Percentiles rank a stretch among this genome's conserved stretches.
phyloP scores from a whole-genome alignment of 805 yeast genomes.

The Isabelozyma heimii region DNA sequence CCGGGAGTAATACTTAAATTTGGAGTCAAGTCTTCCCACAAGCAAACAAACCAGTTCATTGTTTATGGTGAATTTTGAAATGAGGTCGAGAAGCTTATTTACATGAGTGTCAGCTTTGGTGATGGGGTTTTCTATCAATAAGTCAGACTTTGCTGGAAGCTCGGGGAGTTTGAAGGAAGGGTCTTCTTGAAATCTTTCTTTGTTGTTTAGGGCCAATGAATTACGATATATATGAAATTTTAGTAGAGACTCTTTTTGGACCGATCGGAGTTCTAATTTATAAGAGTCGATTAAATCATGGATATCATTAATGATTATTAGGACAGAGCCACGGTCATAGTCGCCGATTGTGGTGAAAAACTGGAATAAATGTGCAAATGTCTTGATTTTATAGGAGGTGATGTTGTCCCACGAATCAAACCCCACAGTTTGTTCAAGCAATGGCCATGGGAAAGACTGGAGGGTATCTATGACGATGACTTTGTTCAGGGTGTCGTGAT shows the following conservation, averaged over 20 bases:
- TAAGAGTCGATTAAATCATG: constrained; percentile 37
- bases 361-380: constrained; percentile 26
- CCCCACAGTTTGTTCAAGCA: constrained; percentile 14
- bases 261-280: constrained; percentile 27
- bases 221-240: constrained; percentile 29
- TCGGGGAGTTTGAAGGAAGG: constrained; percentile 18
- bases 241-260: constrained; percentile 31
- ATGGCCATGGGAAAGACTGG: constrained; percentile 26
- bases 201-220: constrained; percentile 13
- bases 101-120: constrained; percentile 30
- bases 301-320: constrained; percentile 27
- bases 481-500: constrained; percentile 4
- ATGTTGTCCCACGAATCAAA: constrained; percentile 21
- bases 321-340: constrained; percentile 5
- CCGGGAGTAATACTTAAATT: constrained; percentile 9
- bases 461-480: constrained; percentile 31
- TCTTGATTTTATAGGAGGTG: constrained; percentile 13
- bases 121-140: constrained; percentile 27
- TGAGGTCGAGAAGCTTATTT: constrained; percentile 18
- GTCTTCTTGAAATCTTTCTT: constrained; percentile 22
- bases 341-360: constrained; percentile 8
- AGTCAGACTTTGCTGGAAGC: constrained; percentile 26
- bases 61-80: constrained; percentile 20
- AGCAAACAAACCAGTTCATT: constrained; percentile 25
- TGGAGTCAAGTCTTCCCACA: constrained; percentile 29